Evolutionary conservation across 192 early-diverging fungal species (phyloP).

Genomic region (Podila epicladia): DNA sequence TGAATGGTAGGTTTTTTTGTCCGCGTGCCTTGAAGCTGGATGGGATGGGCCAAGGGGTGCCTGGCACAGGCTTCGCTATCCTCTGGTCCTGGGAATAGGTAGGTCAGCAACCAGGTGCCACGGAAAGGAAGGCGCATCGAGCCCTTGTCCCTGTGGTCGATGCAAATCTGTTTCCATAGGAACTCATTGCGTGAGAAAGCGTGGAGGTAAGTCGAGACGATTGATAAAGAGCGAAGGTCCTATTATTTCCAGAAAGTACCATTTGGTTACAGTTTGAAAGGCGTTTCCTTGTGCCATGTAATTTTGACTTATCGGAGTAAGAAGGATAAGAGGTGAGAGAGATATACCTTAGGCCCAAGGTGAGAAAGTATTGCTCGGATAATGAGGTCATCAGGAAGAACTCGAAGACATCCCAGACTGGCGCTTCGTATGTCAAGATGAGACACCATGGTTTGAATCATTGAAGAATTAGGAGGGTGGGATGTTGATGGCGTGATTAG

Average conservation of each 20-base stretch:
- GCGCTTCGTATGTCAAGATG: not conserved
- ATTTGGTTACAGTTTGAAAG: not conserved
- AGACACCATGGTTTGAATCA: not conserved
- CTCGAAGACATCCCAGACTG: slow-evolving; percentile 21
- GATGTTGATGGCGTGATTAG: not conserved
- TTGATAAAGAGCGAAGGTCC: slow-evolving; percentile 12
- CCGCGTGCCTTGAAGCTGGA: slow-evolving; percentile 26
- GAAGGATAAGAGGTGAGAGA: not conserved
- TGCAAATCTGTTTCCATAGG: slow-evolving; percentile 43
- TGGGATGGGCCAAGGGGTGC: slow-evolving; percentile 21
- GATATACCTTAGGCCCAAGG: slow-evolving; percentile 17
- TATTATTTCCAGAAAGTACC: not conserved
- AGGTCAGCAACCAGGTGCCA: slow-evolving; percentile 51
- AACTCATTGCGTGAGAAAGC: slow-evolving; percentile 51
- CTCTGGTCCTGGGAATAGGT: slow-evolving; percentile 41
- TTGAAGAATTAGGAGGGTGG: not conserved
- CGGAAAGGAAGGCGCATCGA: slow-evolving; percentile 30
- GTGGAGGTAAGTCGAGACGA: slow-evolving; percentile 34
- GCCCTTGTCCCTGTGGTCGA: slow-evolving; percentile 13
- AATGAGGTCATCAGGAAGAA: slow-evolving; percentile 17
- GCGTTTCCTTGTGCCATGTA: not conserved
- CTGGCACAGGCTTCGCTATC: slow-evolving; percentile 19
- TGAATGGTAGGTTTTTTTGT: too few relatives aligned
- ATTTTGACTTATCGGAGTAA: not conserved
- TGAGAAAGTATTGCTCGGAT: slow-evolving; percentile 10